These are phyloP conservation scores for Colletotrichum horii DNA, from an alignment of 2,329 filamentous ascomycete species.

Conservation along the genomic window DNA sequence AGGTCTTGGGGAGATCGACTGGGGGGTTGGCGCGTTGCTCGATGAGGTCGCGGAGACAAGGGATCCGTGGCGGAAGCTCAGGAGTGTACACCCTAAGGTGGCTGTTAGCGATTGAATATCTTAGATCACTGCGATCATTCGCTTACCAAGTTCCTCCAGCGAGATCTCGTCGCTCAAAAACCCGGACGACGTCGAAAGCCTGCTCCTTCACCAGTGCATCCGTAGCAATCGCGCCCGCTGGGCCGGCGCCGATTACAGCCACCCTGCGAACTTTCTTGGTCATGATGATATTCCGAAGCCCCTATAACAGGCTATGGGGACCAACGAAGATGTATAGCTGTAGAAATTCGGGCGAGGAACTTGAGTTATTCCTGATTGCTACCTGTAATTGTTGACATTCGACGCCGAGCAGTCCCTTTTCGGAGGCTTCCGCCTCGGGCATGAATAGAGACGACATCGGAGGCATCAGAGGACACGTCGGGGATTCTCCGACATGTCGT, in stretches of 20 bases:
- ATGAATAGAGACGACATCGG: neutral
- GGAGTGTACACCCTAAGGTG: neutral
- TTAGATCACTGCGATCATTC: rapidly evolving
- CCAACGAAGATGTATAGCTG: neutral
- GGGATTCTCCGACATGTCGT: neutral
- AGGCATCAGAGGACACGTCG: neutral
- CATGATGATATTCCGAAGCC: neutral
- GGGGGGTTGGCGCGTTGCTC: neutral
- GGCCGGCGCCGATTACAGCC: neutral
- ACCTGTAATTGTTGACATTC: neutral
- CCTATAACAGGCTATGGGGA: neutral
- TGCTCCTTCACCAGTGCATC: neutral
- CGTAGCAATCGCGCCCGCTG: neutral
- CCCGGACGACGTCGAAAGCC: neutral
- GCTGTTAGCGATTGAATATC: rapidly evolving
- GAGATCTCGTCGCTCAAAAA: neutral
- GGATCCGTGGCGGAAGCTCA: neutral
- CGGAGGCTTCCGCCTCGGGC: neutral
- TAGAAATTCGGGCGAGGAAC: too few relatives aligned
- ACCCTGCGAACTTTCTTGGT: neutral
- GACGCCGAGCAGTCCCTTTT: neutral
- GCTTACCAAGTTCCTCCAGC: neutral
- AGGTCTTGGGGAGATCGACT: neutral
- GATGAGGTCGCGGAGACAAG: neutral
- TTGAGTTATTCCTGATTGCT: neutral